Evolutionary conservation across 257 asterid species (phyloP), one percentile per base, ranked within the genome.

Genomic region (Mentha longifolia): DNA sequence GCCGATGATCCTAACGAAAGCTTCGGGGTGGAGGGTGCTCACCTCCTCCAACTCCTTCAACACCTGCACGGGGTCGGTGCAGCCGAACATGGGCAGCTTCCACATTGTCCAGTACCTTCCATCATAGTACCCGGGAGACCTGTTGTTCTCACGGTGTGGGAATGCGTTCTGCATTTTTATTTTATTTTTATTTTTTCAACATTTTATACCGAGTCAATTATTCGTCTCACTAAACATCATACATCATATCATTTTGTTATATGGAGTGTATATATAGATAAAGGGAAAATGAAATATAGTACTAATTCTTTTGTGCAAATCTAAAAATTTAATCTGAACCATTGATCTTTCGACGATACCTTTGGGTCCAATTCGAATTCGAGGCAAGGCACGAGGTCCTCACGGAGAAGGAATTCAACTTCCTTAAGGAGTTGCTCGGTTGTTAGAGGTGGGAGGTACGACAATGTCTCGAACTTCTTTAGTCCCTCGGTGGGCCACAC

Each of bases 381-480:
- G 6, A 86, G 70, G 82, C 92, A 86, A 31, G 89, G 92, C 78
- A 86, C 71, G 72, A 79, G 76, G 15, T 71, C 71, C 0, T 2
- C 2, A 3, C 73, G 78, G 74, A 86, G 52, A n/a, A 84, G 87
- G 85, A 43, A 84, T 2, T 84, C 92, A 0, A 86, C 17, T 72
- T 86, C 71, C 79, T 68, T 82, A 6, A 74, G 37, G 58, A 86
- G 79, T 30, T 84, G 89, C 57, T 79, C 86, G 49, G 71, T 66
- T 0, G 87, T 71, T 35, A 86, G 71, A 1, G 42, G 50, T 3
- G 91, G 89, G 10, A 86, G 85, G 84, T 86, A 86, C 0, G 89
- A 86, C n/a, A 86, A 75, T 0, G 92, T 84, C 74, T 86, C 87
- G 82, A 52, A 86, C 79, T 86, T 86, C 82, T 74, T 84, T 80